These are phyloP conservation scores for Panicum hallii DNA, from an alignment of 202 grass and related monocot genomes.

Conservation along the genomic window DNA sequence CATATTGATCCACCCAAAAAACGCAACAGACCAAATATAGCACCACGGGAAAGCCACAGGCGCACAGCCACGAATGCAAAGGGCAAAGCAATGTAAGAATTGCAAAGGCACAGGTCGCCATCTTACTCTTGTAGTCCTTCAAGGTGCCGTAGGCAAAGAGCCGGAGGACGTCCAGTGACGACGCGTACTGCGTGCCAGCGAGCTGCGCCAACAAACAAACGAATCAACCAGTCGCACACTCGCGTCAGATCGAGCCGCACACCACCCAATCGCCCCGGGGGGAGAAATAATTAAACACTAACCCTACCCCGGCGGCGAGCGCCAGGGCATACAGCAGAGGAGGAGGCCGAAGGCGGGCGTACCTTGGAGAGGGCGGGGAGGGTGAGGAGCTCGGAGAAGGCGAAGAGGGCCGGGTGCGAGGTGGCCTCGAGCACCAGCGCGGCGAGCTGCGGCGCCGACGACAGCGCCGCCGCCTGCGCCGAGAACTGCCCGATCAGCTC, in stretches of 20 bases:
- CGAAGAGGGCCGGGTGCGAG: conserved; percentile 91
- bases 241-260: conserved; percentile 31
- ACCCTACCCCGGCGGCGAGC: not conserved
- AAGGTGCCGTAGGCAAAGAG: conserved; percentile 96
- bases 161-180: conserved; percentile 87
- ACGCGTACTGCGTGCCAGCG: conserved; percentile 74
- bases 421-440: conserved; percentile 90
- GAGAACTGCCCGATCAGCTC: conserved; percentile 95
- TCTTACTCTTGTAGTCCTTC: conserved; percentile 96
- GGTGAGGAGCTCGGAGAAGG: conserved; percentile 96
- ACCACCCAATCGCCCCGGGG: not conserved
- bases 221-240: not conserved
- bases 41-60: not conserved
- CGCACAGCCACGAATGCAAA: not conserved
- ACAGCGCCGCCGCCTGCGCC: conserved; percentile 69
- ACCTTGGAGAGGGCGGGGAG: conserved; percentile 85
- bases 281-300: conserved; percentile 8
- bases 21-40: not conserved
- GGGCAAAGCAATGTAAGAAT: not conserved
- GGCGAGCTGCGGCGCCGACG: conserved; percentile 72
- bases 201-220: conserved; percentile 58
- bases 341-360: not conserved
- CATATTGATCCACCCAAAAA: not conserved
- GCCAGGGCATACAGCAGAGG: not conserved
- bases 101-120: not conserved